These are phyloP conservation scores for Astragalus glycyphyllos DNA, from an alignment of 306 rosid genomes.

Conservation along the genomic window DNA sequence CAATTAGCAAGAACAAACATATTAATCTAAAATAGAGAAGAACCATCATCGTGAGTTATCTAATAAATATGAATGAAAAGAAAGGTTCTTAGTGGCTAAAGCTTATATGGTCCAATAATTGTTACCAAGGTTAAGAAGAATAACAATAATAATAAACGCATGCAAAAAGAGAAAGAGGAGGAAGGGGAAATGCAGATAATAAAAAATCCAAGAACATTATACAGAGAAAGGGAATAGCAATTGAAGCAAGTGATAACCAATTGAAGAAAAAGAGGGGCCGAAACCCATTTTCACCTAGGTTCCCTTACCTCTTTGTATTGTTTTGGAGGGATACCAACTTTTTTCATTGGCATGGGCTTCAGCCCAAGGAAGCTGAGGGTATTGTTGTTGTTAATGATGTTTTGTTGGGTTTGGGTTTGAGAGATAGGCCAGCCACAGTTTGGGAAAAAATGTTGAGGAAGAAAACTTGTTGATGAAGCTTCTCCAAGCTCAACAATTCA, in stretches of 20 bases:
- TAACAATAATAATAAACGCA: constrained; percentile 14
- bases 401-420: no score
- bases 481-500: no score
- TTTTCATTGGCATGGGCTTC: no score
- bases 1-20: background rate
- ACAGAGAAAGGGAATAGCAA: background rate
- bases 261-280: background rate
- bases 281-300: no score
- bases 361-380: no score
- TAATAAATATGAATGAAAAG: background rate
- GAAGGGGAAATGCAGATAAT: constrained; percentile 28
- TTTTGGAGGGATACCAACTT: no score
- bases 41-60: background rate
- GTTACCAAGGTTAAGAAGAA: background rate
- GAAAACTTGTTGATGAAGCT: no score
- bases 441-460: no score
- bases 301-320: no score
- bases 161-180: background rate
- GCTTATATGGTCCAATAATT: background rate
- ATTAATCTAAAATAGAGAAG: background rate
- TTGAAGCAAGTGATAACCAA: no score
- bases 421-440: no score
- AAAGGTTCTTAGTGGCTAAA: background rate
- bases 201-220: constrained; percentile 11
- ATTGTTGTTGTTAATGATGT: no score